phyloP scores from a whole-genome alignment of 2,329 filamentous ascomycete genomes.

The Madurella mycetomatis region DNA sequence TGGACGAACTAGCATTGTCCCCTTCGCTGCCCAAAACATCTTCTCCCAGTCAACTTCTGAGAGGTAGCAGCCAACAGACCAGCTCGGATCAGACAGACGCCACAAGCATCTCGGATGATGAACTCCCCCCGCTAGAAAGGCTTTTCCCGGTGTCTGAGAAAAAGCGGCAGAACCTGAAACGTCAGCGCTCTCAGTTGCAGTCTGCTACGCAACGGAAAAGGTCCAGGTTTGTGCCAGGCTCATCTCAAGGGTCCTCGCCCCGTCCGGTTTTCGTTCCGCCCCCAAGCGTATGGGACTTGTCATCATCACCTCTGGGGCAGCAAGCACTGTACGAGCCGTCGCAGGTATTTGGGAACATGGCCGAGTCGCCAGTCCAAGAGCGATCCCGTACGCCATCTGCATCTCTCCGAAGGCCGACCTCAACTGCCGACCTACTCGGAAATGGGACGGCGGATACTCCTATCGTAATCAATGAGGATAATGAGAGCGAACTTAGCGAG shows the following conservation, averaged over 20 bases:
- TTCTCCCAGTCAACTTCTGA: conserved; percentile 20
- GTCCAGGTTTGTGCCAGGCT: conserved; percentile 14
- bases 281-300: conserved; percentile 16
- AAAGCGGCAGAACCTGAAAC: conserved; percentile 21
- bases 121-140: conserved; percentile 29
- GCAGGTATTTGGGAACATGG: conserved; percentile 8
- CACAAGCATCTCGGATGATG: conserved; percentile 31
- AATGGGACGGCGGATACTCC: conserved; percentile 1
- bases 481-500: conserved; percentile 16
- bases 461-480: conserved; percentile 17
- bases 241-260: conserved; percentile 18
- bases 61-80: conserved; percentile 29
- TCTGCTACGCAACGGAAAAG: conserved; percentile 27
- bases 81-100: conserved; percentile 29
- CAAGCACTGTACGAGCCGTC: conserved; percentile 7
- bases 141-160: conserved; percentile 19
- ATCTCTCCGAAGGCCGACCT: not conserved
- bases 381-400: not conserved
- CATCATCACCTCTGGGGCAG: conserved; percentile 19
- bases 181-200: conserved; percentile 18
- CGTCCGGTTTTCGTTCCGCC: conserved; percentile 6
- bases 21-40: conserved; percentile 30
- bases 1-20: conserved; percentile 29
- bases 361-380: not conserved
- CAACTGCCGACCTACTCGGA: not conserved